These are phyloP conservation scores for Aurantiochytrium sp. DNA, from an alignment of 108 stramenopile species.

Conservation along the genomic window DNA sequence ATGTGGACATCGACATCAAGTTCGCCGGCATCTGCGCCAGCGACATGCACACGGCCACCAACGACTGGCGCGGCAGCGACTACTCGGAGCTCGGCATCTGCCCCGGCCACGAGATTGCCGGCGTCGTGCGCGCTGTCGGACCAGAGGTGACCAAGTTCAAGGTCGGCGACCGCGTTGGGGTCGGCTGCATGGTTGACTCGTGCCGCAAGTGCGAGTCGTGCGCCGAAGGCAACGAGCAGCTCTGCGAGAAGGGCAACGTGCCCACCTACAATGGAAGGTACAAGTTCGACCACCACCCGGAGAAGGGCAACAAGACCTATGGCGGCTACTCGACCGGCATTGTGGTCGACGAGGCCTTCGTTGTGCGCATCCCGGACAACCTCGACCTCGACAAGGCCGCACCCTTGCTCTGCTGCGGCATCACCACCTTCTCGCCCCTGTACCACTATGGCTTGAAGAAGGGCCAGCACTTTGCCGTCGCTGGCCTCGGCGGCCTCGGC, in stretches of 20 bases:
- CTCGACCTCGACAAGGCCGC: slow-evolving; percentile 33
- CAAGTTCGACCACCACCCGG: slow-evolving; percentile 12
- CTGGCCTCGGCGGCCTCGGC: slow-evolving; percentile 66
- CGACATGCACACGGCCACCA: slow-evolving; percentile 53
- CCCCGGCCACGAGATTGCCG: slow-evolving; percentile 56
- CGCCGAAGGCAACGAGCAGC: slow-evolving; percentile 48
- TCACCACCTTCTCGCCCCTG: slow-evolving; percentile 60
- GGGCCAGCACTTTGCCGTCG: slow-evolving; percentile 51
- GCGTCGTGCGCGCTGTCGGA: slow-evolving; percentile 58
- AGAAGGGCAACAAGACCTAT: background rate
- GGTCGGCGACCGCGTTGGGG: slow-evolving; percentile 64
- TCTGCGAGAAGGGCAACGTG: slow-evolving; percentile 39
- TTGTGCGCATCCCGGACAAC: background rate
- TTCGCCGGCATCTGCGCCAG: slow-evolving; percentile 56
- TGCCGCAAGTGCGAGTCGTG: slow-evolving; percentile 61
- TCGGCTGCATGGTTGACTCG: slow-evolving; percentile 63
- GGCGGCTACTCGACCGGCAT: slow-evolving; percentile 41
- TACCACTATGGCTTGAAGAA: slow-evolving; percentile 39
- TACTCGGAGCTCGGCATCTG: slow-evolving; percentile 29
- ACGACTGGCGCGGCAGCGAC: slow-evolving; percentile 20
- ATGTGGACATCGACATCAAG: slow-evolving; percentile 29
- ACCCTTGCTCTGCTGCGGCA: slow-evolving; percentile 62
- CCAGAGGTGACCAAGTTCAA: slow-evolving; percentile 53
- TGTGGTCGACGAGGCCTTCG: slow-evolving; percentile 5
- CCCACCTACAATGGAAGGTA: background rate